Evolutionary conservation across 116 monocot genomes (phyloP).

Genomic region (Papilionanthe hybrid): DNA sequence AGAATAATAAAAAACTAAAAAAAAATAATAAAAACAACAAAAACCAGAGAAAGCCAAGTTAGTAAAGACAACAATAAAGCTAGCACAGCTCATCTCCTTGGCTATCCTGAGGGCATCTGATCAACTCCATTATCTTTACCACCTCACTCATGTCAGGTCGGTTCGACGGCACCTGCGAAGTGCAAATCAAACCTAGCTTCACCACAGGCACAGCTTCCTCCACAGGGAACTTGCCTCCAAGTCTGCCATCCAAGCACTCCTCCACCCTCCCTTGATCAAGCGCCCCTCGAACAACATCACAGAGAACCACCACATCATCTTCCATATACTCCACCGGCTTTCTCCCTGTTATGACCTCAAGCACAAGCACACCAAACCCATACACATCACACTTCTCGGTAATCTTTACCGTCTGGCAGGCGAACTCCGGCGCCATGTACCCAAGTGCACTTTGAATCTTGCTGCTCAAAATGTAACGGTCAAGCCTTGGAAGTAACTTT

Average conservation of each 20-base stretch:
- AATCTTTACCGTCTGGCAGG: conserved; percentile 57
- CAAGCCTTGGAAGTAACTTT: conserved; percentile 62
- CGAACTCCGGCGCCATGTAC: conserved; percentile 89
- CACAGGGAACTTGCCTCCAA: conserved; percentile 39
- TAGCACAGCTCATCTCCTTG: conserved; percentile 41
- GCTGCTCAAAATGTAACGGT: conserved; percentile 72
- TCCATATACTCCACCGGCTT: conserved; percentile 81
- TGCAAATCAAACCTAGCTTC: conserved; percentile 73
- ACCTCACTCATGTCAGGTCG: conserved; percentile 75
- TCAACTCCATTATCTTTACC: conserved; percentile 70
- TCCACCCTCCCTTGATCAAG: conserved; percentile 55
- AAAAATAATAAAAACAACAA: background rate
- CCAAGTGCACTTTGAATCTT: conserved; percentile 83
- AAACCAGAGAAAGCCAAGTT: background rate
- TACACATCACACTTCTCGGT: conserved; percentile 82
- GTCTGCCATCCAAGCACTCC: conserved; percentile 53
- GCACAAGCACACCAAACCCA: conserved; percentile 60
- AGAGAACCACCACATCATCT: conserved; percentile 72
- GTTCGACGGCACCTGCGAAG: conserved; percentile 77
- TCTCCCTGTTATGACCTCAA: conserved; percentile 58
- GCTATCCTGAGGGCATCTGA: conserved; percentile 50
- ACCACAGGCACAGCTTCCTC: conserved; percentile 63
- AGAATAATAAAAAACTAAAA: background rate
- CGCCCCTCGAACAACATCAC: conserved; percentile 51
- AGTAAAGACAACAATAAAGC: conserved; percentile 1